A percentile compares a stretch with the other conserved stretches of the same genome.
phyloP scores from a whole-genome alignment of 805 yeast genomes.

The Teunomyces stri region DNA sequence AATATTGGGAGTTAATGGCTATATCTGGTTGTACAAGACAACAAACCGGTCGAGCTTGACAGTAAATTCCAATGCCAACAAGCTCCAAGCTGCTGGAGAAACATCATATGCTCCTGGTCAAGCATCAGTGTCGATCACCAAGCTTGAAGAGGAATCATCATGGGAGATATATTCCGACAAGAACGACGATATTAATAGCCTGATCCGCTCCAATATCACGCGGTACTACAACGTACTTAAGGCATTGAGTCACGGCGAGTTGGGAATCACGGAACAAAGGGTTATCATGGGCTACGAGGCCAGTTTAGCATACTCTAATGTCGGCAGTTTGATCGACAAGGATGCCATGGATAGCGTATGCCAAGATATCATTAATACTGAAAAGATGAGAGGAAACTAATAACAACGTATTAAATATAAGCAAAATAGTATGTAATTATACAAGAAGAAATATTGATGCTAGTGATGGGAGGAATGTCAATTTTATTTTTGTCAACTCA shows the following conservation, averaged over 20 bases:
- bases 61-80: constrained; percentile 24
- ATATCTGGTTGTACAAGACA: constrained; percentile 84
- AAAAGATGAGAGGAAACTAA: constrained; percentile 66
- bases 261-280: constrained; percentile 83
- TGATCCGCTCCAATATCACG: constrained; percentile 69
- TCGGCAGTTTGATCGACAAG: constrained; percentile 43
- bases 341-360: constrained; percentile 75
- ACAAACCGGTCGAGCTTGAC: constrained; percentile 22
- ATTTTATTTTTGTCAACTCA: constrained; percentile 9
- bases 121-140: constrained; percentile 69
- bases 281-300: constrained; percentile 84
- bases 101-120: constrained; percentile 49
- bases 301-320: constrained; percentile 69
- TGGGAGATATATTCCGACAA: constrained; percentile 93
- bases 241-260: constrained; percentile 78
- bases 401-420: constrained; percentile 3
- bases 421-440: constrained; percentile 1
- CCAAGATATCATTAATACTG: constrained; percentile 64
- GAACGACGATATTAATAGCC: constrained; percentile 68
- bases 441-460: constrained; percentile 4
- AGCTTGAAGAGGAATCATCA: constrained; percentile 88
- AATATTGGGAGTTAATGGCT: constrained; percentile 93
- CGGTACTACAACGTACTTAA: constrained; percentile 82
- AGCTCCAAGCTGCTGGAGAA: constrained; percentile 38
- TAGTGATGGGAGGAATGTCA: constrained; percentile 7